Conservation (phyloP, 176 grass and related monocot species). For the Triticum monococcum region DNA sequence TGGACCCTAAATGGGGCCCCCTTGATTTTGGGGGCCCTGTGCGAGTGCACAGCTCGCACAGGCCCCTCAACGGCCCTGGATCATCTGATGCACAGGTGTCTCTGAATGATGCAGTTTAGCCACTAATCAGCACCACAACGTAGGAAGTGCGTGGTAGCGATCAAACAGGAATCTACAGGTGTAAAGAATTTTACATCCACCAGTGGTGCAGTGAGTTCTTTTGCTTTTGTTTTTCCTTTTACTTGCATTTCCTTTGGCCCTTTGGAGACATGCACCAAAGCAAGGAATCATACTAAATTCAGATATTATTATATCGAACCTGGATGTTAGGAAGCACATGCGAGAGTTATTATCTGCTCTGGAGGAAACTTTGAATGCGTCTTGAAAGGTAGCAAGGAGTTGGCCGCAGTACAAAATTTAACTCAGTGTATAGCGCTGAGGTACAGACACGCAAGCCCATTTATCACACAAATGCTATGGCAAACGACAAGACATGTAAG, state of each 20-base stretch:
- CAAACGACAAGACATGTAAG: not conserved
- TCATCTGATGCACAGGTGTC: not conserved
- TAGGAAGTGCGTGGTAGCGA: not conserved
- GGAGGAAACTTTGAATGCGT: no score
- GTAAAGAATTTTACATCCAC: not conserved
- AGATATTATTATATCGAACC: no score
- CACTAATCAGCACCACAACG: not conserved
- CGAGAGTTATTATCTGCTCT: no score
- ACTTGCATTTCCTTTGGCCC: not conserved
- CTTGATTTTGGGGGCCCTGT: no score
- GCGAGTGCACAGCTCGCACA: no score
- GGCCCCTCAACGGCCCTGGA: no score
- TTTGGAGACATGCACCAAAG: not conserved
- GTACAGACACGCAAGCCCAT: not conserved
- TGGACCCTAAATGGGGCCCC: no score
- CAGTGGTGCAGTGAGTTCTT: not conserved
- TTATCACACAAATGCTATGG: not conserved
- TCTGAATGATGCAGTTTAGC: not conserved
- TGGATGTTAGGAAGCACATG: no score
- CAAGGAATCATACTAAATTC: no score
- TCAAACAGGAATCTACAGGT: not conserved
- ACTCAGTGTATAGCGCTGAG: not conserved
- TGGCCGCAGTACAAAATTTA: not conserved
- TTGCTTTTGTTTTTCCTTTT: not conserved
- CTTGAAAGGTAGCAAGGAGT: no score